These are phyloP conservation scores for Boletales sp. DNA, from an alignment of 768 basidiomycete species.

Conservation along the genomic window DNA sequence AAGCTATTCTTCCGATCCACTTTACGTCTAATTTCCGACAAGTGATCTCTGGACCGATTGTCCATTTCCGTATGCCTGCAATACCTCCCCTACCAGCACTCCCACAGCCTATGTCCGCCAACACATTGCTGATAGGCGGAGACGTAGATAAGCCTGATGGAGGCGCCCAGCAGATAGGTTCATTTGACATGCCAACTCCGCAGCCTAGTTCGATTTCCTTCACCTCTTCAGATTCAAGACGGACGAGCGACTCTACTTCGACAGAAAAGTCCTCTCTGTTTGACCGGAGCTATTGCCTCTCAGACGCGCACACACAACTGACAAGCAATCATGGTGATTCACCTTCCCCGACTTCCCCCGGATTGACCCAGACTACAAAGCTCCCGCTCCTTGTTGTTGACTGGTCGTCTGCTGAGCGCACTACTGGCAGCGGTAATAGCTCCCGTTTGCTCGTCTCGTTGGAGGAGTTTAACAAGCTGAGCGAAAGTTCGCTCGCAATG, in stretches of 20 bases:
- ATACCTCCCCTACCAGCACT: constrained; percentile 58
- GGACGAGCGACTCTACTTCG: constrained; percentile 29
- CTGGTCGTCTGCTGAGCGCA: constrained; percentile 42
- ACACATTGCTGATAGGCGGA: constrained; percentile 17
- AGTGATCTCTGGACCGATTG: constrained; percentile 55
- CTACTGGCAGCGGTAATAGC: constrained; percentile 31
- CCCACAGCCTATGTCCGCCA: constrained; percentile 28
- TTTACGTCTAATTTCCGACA: constrained; percentile 71
- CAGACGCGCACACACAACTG: constrained; percentile 20
- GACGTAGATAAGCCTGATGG: constrained; percentile 26
- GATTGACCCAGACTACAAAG: constrained; percentile 11
- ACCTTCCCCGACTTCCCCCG: constrained; percentile 16
- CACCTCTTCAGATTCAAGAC: constrained; percentile 43
- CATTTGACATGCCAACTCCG: constrained; percentile 15
- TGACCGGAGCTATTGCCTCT: constrained; percentile 26
- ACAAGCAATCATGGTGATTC: constrained; percentile 20
- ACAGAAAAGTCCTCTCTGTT: constrained; percentile 33
- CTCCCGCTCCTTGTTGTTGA: constrained; percentile 43
- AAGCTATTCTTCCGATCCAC: constrained; percentile 66
- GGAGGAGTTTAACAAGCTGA: constrained; percentile 44
- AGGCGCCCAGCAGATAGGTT: constrained; percentile 9
- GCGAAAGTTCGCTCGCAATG: constrained; percentile 64
- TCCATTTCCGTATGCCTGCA: constrained; percentile 68
- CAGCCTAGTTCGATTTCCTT: constrained; percentile 51
- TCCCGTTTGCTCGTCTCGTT: constrained; percentile 36